Percentiles rank a stretch among this genome's conserved stretches.
These are phyloP conservation scores for Pseudotsuga menziesii DNA, from an alignment of 75 land plant genomes.

Conservation along the genomic window DNA sequence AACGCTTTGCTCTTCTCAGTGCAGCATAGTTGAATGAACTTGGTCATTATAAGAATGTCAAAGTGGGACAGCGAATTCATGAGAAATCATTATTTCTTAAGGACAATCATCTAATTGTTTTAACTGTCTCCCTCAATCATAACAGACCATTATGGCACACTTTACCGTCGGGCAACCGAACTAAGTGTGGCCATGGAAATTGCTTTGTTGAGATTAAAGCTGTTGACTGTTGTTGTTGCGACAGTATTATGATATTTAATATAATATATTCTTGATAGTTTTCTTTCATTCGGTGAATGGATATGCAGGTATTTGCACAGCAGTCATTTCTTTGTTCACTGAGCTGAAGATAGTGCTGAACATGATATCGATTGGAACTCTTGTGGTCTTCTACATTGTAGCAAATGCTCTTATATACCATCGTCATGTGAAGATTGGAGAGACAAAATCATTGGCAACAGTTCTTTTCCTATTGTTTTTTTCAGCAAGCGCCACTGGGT, in stretches of 20 bases:
- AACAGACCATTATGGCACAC: background rate
- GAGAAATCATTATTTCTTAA: background rate
- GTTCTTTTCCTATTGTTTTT: conserved; percentile 44
- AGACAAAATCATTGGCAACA: conserved; percentile 26
- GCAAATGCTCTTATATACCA: conserved; percentile 79
- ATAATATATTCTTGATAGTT: background rate
- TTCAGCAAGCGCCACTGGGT: conserved; percentile 35
- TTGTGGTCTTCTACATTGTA: conserved; percentile 80
- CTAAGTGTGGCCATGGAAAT: background rate
- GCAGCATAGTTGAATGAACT: background rate
- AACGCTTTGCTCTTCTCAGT: too few relatives aligned
- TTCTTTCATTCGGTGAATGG: background rate
- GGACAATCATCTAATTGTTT: background rate
- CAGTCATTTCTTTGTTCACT: conserved; percentile 64
- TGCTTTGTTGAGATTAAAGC: conserved; percentile 1
- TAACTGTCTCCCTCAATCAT: background rate
- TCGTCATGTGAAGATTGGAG: conserved; percentile 32
- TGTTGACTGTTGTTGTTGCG: background rate
- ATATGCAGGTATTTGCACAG: conserved; percentile 65
- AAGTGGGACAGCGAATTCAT: background rate
- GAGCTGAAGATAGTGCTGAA: conserved; percentile 61
- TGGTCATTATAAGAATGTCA: background rate
- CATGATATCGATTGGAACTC: conserved; percentile 73
- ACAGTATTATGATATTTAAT: background rate
- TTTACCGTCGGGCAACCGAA: background rate